These are phyloP conservation scores for Pseudogymnoascus sp. DNA, from an alignment of 2,329 filamentous ascomycete genomes.

Conservation along the genomic window DNA sequence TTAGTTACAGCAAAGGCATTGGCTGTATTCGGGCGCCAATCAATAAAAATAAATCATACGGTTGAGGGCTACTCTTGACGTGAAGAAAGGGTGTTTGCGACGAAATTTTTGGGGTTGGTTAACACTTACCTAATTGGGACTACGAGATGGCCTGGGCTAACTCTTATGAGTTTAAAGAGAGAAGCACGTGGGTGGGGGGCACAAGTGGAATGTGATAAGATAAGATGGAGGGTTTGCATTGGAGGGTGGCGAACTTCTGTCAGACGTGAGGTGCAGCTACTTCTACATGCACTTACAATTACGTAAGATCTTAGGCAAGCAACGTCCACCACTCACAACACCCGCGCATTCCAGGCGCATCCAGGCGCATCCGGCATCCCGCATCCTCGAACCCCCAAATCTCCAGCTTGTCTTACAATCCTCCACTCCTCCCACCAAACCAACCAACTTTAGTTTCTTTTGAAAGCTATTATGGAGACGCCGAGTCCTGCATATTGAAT, in stretches of 20 bases:
- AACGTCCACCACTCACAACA: background rate
- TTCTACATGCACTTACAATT: no score
- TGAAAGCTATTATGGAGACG: background rate
- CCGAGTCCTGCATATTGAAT: background rate
- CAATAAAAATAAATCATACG: background rate
- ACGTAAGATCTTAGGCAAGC: background rate
- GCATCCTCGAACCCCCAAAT: background rate
- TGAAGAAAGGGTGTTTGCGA: slow-evolving; percentile 4
- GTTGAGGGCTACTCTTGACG: background rate
- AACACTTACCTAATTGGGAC: slow-evolving; percentile 1
- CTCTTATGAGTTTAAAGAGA: background rate
- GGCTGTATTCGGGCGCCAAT: background rate
- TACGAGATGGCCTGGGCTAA: background rate
- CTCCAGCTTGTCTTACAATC: background rate
- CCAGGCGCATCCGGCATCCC: background rate
- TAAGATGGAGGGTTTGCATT: background rate
- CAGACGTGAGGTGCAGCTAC: background rate
- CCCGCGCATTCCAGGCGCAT: no score
- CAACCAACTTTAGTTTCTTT: background rate
- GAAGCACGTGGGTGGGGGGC: background rate
- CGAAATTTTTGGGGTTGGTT: background rate
- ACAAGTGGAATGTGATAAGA: background rate
- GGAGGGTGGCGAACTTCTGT: background rate
- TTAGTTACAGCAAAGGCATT: slow-evolving; percentile 1
- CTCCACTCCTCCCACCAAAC: background rate